A percentile compares a stretch with the other conserved stretches of the same genome.
phyloP scores from a whole-genome alignment of 208 protist species.

The Acanthamoeba sp. region DNA sequence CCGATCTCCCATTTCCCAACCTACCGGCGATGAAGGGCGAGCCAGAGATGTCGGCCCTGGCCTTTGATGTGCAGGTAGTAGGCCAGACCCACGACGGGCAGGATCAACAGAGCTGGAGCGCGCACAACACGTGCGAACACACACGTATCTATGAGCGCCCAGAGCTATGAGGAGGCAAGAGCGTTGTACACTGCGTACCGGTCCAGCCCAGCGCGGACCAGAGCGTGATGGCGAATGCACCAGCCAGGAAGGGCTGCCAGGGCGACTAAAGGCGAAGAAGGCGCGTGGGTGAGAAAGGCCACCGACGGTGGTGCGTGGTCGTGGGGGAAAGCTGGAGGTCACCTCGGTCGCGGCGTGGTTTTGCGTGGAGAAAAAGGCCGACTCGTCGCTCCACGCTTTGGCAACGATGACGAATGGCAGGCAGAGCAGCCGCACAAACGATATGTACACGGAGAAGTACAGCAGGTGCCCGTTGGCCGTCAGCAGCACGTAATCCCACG shows the following conservation, averaged over 20 bases:
- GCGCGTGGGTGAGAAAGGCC: background rate
- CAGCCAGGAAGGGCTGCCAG: conserved; percentile 39
- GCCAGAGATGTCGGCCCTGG: conserved; percentile 12
- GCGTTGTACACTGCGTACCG: background rate
- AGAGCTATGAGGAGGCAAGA: background rate
- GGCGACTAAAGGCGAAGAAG: background rate
- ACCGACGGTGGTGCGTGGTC: background rate
- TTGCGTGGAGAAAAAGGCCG: background rate
- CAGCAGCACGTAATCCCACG: background rate
- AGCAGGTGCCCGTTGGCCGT: conserved; percentile 26
- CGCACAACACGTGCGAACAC: background rate
- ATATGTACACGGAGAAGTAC: conserved; percentile 48
- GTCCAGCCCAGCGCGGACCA: conserved; percentile 17
- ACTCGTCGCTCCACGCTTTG: conserved; percentile 65
- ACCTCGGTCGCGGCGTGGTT: conserved; percentile 26
- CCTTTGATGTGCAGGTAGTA: conserved; percentile 61
- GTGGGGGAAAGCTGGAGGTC: background rate
- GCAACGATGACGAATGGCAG: conserved; percentile 48
- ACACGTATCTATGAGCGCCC: too few relatives aligned
- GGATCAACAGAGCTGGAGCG: background rate
- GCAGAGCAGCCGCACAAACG: conserved; percentile 30
- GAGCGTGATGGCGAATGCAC: conserved; percentile 18
- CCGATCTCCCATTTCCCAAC: too few relatives aligned
- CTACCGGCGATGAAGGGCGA: background rate
- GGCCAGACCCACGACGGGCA: conserved; percentile 16